Evolutionary conservation across 768 basidiomycete species (phyloP), one percentile per base, ranked within the genome.

Genomic region (Tulasnella sp.): DNA sequence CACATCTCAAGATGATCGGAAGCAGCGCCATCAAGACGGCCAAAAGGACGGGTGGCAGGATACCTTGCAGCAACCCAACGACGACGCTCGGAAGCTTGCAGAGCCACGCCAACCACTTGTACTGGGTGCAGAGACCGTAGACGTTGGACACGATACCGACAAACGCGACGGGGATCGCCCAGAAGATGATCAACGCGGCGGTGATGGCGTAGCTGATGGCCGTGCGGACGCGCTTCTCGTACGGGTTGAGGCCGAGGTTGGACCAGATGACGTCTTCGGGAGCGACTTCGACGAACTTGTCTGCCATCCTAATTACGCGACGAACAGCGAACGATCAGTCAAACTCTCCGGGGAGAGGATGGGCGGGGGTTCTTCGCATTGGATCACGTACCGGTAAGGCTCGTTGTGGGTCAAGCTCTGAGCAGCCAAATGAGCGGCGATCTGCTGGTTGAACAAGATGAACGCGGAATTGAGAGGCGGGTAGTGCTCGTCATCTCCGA

Each of bases 261-360:
- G 88, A 86, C 97, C 97, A 99, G 81, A 99, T 92, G 71, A 99
- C 92, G 85, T 98, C 96, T 39, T 89, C 88, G 0, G 97, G 96
- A 0, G 92, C 89, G 76, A 97, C 91, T 84, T 98, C 97, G 56
- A 92, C 88, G 83, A 91, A 93, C 75, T 91, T 90, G 38, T 87
- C 87, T 14, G 88, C 88, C 95, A 98, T 98, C 21, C 83, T 81
- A 58, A 86, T 72, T 83, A 31, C 21, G n/a, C 9, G 2, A 68
- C 5, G 14, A n/a, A n/a, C n/a, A n/a, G n/a, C n/a, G n/a, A n/a
- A n/a, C n/a, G n/a, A n/a, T n/a, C n/a, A n/a, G n/a, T n/a, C n/a
- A n/a, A n/a, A n/a, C n/a, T n/a, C n/a, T n/a, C n/a, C n/a, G n/a
- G n/a, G n/a, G n/a, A n/a, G n/a, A n/a, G n/a, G n/a, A n/a, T n/a